Percentiles rank a stretch among this genome's conserved stretches.
phyloP scores from a whole-genome alignment of 129 eudicot species.

The Chrysanthemum makinoi region DNA sequence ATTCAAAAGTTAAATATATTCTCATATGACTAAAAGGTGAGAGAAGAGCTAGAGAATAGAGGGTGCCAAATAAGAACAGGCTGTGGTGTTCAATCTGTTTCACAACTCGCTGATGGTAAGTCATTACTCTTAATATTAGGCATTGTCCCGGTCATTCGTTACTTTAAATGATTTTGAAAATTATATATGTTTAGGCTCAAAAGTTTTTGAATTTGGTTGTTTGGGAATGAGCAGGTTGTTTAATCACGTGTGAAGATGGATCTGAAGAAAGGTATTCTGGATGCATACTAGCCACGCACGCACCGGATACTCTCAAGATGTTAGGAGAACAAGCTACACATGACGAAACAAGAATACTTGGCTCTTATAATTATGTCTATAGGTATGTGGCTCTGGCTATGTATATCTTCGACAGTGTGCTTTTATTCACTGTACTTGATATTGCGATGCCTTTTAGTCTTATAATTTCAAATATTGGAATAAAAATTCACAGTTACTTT shows the following conservation, averaged over 20 bases:
- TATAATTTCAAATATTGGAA: no score
- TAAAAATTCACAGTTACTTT: neutral
- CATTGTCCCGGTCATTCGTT: neutral
- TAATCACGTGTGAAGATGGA: slow-evolving; percentile 50
- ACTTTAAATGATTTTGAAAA: neutral
- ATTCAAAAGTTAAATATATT: neutral
- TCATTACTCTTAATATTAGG: neutral
- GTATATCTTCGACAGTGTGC: neutral
- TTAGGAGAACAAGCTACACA: slow-evolving; percentile 78
- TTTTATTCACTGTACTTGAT: neutral
- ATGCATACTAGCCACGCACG: slow-evolving; percentile 81
- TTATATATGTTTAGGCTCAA: neutral
- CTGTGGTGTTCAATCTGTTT: slow-evolving; percentile 49
- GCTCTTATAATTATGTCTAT: slow-evolving; percentile 81
- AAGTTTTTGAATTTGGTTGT: slow-evolving; percentile 2
- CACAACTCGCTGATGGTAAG: slow-evolving; percentile 53
- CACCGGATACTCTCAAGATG: slow-evolving; percentile 81
- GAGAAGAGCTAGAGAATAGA: slow-evolving; percentile 53
- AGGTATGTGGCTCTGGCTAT: slow-evolving; percentile 39
- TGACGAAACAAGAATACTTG: slow-evolving; percentile 73
- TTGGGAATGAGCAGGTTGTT: slow-evolving; percentile 47
- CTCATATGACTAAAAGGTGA: slow-evolving; percentile 40
- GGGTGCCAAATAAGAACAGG: slow-evolving; percentile 62
- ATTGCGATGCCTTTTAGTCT: neutral
- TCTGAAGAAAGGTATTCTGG: slow-evolving; percentile 59